Evolutionary conservation across 257 asterid species (phyloP).

Genomic region (Solanum sitiens): DNA sequence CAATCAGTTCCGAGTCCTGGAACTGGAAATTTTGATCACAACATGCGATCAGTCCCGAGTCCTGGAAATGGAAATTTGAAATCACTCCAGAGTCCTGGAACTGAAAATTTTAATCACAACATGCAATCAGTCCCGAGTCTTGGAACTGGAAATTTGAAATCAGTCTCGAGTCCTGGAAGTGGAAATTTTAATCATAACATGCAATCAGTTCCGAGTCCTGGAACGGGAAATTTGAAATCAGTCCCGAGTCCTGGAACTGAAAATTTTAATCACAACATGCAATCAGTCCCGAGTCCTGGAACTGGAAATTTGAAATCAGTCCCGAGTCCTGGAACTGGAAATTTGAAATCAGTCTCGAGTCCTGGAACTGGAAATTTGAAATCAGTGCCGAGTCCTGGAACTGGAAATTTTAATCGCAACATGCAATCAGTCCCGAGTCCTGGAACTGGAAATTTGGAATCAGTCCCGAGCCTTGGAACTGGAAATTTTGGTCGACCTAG

Average conservation of each 20-base stretch:
- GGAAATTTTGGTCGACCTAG: not conserved
- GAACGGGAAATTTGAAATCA: not conserved
- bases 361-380: too few relatives aligned
- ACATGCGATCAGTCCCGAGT: not conserved
- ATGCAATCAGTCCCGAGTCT: conserved; percentile 1
- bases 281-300: not conserved
- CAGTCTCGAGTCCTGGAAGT: not conserved
- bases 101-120: not conserved
- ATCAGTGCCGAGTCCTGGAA: too few relatives aligned
- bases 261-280: not conserved
- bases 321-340: too few relatives aligned
- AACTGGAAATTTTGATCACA: not conserved
- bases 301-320: too few relatives aligned
- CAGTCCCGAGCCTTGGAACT: too few relatives aligned
- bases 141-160: not conserved
- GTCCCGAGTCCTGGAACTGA: not conserved
- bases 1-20: not conserved
- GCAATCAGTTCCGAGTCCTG: not conserved
- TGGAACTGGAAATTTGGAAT: too few relatives aligned
- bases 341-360: too few relatives aligned
- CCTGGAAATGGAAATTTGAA: not conserved
- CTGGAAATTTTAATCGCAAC: too few relatives aligned
- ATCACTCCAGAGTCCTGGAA: conserved; percentile 1
- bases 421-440: too few relatives aligned
- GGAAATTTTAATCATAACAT: not conserved